phyloP scores from a whole-genome alignment of 176 grass and related monocot species.

The Poa annua region DNA sequence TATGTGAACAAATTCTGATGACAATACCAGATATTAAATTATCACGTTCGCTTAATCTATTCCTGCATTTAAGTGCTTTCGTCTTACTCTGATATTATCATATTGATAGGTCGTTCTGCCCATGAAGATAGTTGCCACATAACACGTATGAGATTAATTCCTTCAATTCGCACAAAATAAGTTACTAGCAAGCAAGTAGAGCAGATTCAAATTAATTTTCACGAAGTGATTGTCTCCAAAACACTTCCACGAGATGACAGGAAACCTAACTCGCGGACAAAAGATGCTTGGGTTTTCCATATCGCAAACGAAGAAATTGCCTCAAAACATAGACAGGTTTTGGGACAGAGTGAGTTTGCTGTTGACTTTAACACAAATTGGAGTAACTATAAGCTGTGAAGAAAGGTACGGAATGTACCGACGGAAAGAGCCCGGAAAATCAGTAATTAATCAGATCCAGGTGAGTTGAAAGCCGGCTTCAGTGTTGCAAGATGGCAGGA shows the following conservation, averaged over 20 bases:
- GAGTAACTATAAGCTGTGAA: too few relatives aligned
- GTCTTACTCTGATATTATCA: too few relatives aligned
- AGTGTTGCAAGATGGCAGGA: constrained; percentile 57
- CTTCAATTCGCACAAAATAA: not conserved
- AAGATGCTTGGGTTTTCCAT: constrained; percentile 31
- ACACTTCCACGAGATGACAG: constrained; percentile 51
- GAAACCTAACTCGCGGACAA: constrained; percentile 26
- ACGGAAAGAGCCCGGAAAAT: constrained; percentile 71
- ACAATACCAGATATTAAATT: too few relatives aligned
- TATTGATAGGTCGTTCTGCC: too few relatives aligned
- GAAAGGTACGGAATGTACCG: not conserved
- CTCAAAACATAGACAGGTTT: constrained; percentile 56
- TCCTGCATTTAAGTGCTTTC: too few relatives aligned
- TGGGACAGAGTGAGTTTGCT: constrained; percentile 92
- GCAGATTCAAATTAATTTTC: too few relatives aligned
- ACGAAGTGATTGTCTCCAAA: constrained; percentile 26
- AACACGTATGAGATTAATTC: too few relatives aligned
- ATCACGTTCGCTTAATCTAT: too few relatives aligned
- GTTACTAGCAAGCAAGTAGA: too few relatives aligned
- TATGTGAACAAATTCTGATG: too few relatives aligned
- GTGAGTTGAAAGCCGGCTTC: constrained; percentile 62
- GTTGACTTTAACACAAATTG: too few relatives aligned
- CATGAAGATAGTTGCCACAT: too few relatives aligned
- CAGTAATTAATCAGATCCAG: constrained; percentile 65
- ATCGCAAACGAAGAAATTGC: constrained; percentile 93